A percentile compares a stretch with the other conserved stretches of the same genome.
Conservation (phyloP, 805 yeast genomes). For the Danielozyma ontarioensis region DNA sequence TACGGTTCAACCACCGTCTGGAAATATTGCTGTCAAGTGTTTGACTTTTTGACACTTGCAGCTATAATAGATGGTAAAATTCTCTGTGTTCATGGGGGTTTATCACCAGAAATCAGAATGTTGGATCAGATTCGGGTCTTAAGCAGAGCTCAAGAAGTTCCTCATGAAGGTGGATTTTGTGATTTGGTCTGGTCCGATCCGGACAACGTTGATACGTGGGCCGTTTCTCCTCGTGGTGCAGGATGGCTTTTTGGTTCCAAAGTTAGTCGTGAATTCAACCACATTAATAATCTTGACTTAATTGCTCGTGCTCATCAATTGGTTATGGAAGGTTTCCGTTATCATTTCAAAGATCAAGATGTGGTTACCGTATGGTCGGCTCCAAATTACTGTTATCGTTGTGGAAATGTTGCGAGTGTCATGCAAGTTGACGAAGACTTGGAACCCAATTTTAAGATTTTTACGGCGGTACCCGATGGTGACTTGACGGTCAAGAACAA, state of each 20-base stretch:
- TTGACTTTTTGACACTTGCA: constrained; percentile 88
- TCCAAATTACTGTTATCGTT: constrained; percentile 93
- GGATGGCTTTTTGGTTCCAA: constrained; percentile 96
- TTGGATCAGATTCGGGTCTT: constrained; percentile 92
- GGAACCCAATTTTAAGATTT: constrained; percentile 87
- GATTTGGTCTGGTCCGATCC: constrained; percentile 98
- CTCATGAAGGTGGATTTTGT: constrained; percentile 98
- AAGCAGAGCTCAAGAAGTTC: constrained; percentile 95
- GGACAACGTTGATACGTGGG: constrained; percentile 97
- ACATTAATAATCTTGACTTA: constrained; percentile 80
- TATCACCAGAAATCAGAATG: constrained; percentile 96
- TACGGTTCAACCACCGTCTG: constrained; percentile 94
- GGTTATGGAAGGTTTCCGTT: constrained; percentile 97
- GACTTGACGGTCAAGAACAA: constrained; percentile 36
- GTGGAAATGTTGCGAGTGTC: constrained; percentile 97
- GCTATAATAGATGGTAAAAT: constrained; percentile 95
- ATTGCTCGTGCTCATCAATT: constrained; percentile 97
- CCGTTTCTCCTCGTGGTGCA: constrained; percentile 96
- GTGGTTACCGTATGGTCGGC: constrained; percentile 99
- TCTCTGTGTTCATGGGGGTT: constrained; percentile 94
- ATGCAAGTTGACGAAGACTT: constrained; percentile 90
- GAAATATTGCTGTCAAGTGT: constrained; percentile 95
- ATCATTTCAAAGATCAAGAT: constrained; percentile 92
- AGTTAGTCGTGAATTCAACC: constrained; percentile 93
- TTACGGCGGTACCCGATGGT: constrained; percentile 93